phyloP scores from a whole-genome alignment of 1,139 yeast genomes.

The Ogataea hybrid region DNA sequence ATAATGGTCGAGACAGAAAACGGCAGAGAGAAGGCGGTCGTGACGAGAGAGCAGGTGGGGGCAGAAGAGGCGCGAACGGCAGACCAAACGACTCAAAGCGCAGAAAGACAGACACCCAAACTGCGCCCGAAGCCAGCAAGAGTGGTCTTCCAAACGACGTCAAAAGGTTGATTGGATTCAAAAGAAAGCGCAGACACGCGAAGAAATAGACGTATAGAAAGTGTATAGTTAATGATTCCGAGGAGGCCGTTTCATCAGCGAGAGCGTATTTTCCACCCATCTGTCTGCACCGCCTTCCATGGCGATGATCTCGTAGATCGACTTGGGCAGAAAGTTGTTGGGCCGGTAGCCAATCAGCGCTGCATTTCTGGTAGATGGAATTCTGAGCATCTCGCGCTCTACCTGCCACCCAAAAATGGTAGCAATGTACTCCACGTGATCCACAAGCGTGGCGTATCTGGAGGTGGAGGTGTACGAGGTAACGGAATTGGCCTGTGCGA shows the following conservation, averaged over 20 bases:
- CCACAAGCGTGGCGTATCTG: conserved; percentile 79
- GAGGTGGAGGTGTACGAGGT: conserved; percentile 45
- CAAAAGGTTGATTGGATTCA: conserved; percentile 62
- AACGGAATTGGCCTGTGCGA: conserved; percentile 27
- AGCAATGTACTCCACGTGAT: conserved; percentile 75
- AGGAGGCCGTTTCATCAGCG: conserved; percentile 54
- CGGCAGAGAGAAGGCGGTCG: background rate
- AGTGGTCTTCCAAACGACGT: conserved; percentile 42
- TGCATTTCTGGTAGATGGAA: conserved; percentile 93
- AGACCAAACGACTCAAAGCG: background rate
- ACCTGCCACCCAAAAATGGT: conserved; percentile 75
- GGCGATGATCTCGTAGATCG: conserved; percentile 56
- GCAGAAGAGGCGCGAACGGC: background rate
- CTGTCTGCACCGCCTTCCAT: conserved; percentile 88
- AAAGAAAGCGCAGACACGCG: conserved; percentile 57
- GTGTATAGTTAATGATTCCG: conserved; percentile 38
- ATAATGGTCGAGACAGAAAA: background rate
- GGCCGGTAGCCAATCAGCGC: conserved; percentile 71
- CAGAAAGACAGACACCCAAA: background rate
- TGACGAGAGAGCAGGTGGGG: background rate
- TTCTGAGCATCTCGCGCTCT: conserved; percentile 82
- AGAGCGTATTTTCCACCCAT: conserved; percentile 80
- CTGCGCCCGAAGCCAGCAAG: conserved; percentile 2
- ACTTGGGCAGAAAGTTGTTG: conserved; percentile 33
- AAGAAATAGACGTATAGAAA: conserved; percentile 7